phyloP scores from a whole-genome alignment of 2,329 filamentous ascomycete genomes.

The Macrophomina tecta region DNA sequence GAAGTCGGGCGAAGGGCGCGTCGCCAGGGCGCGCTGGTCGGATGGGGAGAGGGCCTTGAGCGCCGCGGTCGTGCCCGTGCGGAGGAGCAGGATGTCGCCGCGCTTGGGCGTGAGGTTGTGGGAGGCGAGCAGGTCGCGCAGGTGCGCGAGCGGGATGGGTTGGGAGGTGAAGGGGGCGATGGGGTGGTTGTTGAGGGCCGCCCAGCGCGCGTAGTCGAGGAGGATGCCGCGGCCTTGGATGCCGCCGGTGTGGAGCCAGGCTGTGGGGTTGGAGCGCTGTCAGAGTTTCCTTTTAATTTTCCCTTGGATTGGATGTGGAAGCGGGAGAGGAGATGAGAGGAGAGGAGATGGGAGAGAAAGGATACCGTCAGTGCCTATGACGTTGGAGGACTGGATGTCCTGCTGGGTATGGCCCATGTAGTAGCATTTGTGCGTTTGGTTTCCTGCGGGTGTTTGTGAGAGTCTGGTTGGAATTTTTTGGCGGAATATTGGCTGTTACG shows the following conservation, averaged over 20 bases:
- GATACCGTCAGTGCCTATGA: conserved; percentile 23
- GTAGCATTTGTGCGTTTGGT: conserved; percentile 49
- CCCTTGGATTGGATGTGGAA: no score
- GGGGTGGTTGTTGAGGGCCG: conserved; percentile 21
- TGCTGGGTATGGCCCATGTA: conserved; percentile 50
- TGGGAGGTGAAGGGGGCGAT: background rate
- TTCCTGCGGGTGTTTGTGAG: conserved; percentile 37
- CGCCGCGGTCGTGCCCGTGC: conserved; percentile 44
- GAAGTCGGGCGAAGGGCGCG: conserved; percentile 38
- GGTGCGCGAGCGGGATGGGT: conserved; percentile 31
- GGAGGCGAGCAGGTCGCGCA: conserved; percentile 29
- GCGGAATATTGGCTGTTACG: background rate
- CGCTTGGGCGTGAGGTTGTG: conserved; percentile 21
- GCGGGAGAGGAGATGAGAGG: no score
- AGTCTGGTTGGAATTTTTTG: no score
- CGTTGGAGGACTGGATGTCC: conserved; percentile 42
- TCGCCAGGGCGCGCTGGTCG: conserved; percentile 37
- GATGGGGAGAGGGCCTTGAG: conserved; percentile 36
- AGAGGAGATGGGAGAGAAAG: background rate
- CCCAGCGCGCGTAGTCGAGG: conserved; percentile 23
- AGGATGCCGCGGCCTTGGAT: conserved; percentile 29
- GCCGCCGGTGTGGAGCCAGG: conserved; percentile 22
- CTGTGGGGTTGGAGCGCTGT: background rate
- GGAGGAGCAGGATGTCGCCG: conserved; percentile 45
- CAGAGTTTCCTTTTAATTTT: no score